These are phyloP conservation scores for Salpingoeca rosetta DNA, from an alignment of 78 protist genomes.

Conservation along the genomic window DNA sequence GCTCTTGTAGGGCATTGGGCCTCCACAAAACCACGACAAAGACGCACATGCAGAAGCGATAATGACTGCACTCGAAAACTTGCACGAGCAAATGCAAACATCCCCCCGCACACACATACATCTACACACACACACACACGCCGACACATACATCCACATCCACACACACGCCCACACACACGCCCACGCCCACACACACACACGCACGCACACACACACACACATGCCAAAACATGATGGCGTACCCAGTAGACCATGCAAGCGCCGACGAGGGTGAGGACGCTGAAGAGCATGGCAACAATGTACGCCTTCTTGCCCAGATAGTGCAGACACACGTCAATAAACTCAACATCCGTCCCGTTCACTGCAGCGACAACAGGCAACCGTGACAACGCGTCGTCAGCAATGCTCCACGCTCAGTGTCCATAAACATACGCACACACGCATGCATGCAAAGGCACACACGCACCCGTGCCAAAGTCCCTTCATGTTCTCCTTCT, in stretches of 20 bases:
- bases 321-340: background rate
- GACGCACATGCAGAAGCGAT: too few relatives aligned
- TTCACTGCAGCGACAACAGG: background rate
- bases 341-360: conserved; percentile 15
- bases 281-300: background rate
- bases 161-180: too few relatives aligned
- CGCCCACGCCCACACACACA: too few relatives aligned
- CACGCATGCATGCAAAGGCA: background rate
- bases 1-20: too few relatives aligned
- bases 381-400: too few relatives aligned
- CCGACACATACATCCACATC: too few relatives aligned
- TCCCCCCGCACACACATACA: too few relatives aligned
- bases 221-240: background rate
- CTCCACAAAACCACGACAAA: too few relatives aligned
- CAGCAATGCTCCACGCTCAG: background rate
- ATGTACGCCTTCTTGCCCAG: conserved; percentile 1
- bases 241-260: conserved; percentile 22
- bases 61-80: background rate
- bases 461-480: background rate
- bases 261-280: conserved; percentile 20
- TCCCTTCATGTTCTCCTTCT: too few relatives aligned
- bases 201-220: background rate
- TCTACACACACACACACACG: too few relatives aligned
- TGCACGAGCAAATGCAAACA: background rate
- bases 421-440: background rate